phyloP scores from a whole-genome alignment of 352 stramenopile genomes.

The Aphanomyces cochlioides region DNA sequence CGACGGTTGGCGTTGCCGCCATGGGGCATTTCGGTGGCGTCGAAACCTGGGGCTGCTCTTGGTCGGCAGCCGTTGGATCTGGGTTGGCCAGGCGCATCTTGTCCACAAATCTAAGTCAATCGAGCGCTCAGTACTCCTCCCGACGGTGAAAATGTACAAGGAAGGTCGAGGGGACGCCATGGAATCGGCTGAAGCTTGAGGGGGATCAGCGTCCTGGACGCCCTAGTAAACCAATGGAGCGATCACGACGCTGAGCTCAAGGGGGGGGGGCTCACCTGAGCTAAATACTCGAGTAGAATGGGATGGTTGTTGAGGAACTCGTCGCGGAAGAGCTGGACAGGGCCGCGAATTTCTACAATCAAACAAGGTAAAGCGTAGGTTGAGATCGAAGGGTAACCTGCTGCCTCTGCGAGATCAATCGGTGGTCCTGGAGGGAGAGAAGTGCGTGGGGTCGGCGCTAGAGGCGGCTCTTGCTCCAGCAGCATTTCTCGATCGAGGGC shows the following conservation, averaged over 20 bases:
- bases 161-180: not conserved
- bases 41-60: not conserved
- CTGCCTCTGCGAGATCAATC: too few relatives aligned
- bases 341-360: conserved; percentile 41
- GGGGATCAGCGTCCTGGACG: not conserved
- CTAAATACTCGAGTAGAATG: conserved; percentile 79
- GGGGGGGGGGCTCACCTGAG: conserved; percentile 28
- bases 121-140: not conserved
- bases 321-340: conserved; percentile 77
- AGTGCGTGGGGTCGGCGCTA: conserved; percentile 10
- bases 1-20: conserved; percentile 18
- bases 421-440: not conserved
- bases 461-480: not conserved
- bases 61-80: conserved; percentile 5
- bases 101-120: conserved; percentile 25
- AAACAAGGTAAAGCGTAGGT: too few relatives aligned
- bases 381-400: too few relatives aligned
- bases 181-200: not conserved
- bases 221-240: not conserved
- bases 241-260: not conserved
- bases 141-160: not conserved
- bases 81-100: conserved; percentile 31
- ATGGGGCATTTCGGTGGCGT: not conserved
- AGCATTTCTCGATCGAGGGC: conserved; percentile 23
- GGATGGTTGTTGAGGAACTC: conserved; percentile 82